A percentile compares a stretch with the other conserved stretches of the same genome.
Evolutionary conservation across 768 basidiomycete species (phyloP).

Genomic region (Kwoniella botswanensis): DNA sequence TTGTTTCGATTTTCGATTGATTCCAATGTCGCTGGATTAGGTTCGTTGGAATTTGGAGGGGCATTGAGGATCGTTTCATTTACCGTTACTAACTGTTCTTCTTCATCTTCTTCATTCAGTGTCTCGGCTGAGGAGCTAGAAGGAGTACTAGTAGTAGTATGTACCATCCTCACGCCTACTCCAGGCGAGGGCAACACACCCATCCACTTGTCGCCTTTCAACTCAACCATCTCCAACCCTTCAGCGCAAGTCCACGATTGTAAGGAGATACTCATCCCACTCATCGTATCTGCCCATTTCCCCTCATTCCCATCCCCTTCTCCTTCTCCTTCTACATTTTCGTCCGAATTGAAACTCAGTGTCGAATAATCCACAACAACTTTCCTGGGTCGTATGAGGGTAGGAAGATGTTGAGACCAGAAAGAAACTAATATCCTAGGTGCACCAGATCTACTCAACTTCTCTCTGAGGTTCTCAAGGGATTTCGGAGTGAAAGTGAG

Average conservation of each 20-base stretch:
- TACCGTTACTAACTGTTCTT: slow-evolving; percentile 2
- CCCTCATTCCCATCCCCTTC: neutral
- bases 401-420: slow-evolving; percentile 20
- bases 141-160: neutral
- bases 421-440: slow-evolving; percentile 19
- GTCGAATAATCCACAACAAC: slow-evolving; percentile 12
- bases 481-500: slow-evolving; percentile 13
- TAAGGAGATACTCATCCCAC: slow-evolving; percentile 10
- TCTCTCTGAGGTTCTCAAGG: slow-evolving; percentile 1
- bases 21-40: neutral
- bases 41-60: neutral
- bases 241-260: slow-evolving; percentile 14
- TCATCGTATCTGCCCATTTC: slow-evolving; percentile 17
- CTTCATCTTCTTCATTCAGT: neutral
- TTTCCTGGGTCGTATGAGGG: slow-evolving; percentile 9
- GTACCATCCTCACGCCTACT: slow-evolving; percentile 8
- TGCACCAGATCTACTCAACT: slow-evolving; percentile 12
- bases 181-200: slow-evolving; percentile 16
- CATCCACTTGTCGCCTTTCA: slow-evolving; percentile 15
- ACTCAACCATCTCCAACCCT: neutral
- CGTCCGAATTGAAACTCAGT: neutral
- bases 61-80: neutral
- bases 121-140: neutral
- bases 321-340: no score
- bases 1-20: slow-evolving; percentile 4